Conservation (phyloP, 2,329 filamentous ascomycete species). For the Chalaropsis thielavioides region DNA sequence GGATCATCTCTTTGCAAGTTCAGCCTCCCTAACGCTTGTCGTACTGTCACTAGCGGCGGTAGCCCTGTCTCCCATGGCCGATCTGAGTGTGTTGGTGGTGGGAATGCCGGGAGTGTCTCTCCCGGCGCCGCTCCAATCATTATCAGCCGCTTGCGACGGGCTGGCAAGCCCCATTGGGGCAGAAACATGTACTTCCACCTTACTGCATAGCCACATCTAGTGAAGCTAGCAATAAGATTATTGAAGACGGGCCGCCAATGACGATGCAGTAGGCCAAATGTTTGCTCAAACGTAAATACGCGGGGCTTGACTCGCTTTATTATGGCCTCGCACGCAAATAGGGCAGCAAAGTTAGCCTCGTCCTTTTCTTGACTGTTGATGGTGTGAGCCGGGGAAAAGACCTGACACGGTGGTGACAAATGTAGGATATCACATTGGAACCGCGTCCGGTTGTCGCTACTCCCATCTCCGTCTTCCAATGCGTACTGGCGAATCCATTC, state of each 20-base stretch:
- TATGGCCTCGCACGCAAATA: constrained; percentile 40
- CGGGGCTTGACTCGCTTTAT: constrained; percentile 47
- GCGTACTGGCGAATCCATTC: constrained; percentile 31
- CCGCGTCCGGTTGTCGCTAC: constrained; percentile 22
- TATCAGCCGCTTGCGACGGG: constrained; percentile 37
- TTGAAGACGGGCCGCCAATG: constrained; percentile 42
- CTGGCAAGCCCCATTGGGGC: constrained; percentile 36
- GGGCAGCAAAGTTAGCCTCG: constrained; percentile 49
- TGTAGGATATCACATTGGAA: constrained; percentile 50
- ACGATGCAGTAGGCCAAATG: constrained; percentile 47
- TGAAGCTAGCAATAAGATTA: constrained; percentile 48
- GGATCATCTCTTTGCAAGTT: constrained; percentile 21
- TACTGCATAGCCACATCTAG: constrained; percentile 51
- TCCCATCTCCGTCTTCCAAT: not conserved
- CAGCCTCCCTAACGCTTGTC: constrained; percentile 29
- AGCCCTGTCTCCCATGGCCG: constrained; percentile 23
- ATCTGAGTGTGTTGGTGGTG: constrained; percentile 42
- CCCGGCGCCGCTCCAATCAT: constrained; percentile 51
- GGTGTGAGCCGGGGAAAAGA: constrained; percentile 60
- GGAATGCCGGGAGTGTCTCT: constrained; percentile 53
- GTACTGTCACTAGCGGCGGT: constrained; percentile 32
- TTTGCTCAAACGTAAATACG: constrained; percentile 66
- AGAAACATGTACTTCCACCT: constrained; percentile 49
- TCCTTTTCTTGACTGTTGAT: constrained; percentile 49
- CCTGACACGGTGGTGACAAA: constrained; percentile 64